Evolutionary conservation across 805 yeast species (phyloP).

Genomic region (Clavispora vitiphila): DNA sequence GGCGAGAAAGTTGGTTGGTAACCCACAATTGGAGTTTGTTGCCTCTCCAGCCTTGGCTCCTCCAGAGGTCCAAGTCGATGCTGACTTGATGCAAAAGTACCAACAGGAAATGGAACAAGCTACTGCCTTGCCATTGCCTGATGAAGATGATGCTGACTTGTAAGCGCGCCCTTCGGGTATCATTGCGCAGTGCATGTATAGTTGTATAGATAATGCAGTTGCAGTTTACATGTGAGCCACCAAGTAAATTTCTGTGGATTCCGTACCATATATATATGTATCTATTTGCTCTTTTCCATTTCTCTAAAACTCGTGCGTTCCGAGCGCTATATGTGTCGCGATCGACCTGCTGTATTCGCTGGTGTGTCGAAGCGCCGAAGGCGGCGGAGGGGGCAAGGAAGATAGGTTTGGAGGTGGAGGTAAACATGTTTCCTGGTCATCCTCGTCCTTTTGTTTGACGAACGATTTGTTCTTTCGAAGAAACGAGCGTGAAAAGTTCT

Average conservation of each 20-base stretch:
- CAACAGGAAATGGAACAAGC: conserved; percentile 99
- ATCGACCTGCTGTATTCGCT: conserved; percentile 11
- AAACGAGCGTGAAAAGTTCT: conserved; percentile 6
- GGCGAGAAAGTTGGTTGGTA: conserved; percentile 98
- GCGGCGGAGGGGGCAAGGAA: conserved; percentile 15
- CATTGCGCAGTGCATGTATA: neutral
- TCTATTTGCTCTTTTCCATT: no score
- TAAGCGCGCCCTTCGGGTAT: conserved; percentile 34
- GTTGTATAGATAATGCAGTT: conserved; percentile 3
- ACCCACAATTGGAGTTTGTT: conserved; percentile 96
- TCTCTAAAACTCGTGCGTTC: conserved; percentile 8
- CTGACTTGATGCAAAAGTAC: conserved; percentile 94
- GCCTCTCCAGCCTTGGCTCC: conserved; percentile 99
- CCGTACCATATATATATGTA: no score
- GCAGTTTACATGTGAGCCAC: neutral
- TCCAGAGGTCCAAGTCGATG: conserved; percentile 97
- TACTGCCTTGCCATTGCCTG: conserved; percentile 98
- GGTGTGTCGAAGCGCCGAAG: conserved; percentile 11
- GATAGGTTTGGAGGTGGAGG: conserved; percentile 16
- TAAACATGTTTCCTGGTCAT: conserved; percentile 9
- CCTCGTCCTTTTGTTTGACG: conserved; percentile 11
- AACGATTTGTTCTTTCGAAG: conserved; percentile 10
- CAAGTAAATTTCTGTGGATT: neutral
- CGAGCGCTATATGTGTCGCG: conserved; percentile 9
- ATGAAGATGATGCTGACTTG: conserved; percentile 99